phyloP scores from a whole-genome alignment of 352 stramenopile species.

The Pythium scleroteichum region DNA sequence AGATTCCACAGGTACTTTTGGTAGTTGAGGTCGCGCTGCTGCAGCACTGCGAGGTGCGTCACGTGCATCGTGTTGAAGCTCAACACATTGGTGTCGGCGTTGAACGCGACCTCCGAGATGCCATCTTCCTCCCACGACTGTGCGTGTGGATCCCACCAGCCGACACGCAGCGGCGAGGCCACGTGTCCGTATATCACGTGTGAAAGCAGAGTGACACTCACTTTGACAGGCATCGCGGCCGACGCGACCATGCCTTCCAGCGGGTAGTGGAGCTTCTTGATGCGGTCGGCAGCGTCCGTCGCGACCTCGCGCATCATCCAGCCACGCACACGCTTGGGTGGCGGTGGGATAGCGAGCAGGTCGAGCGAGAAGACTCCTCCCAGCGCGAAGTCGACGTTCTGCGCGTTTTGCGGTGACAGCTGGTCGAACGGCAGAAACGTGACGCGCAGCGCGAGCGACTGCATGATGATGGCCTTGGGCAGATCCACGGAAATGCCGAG shows the following conservation, averaged over 20 bases:
- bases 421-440: slow-evolving; percentile 66
- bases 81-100: slow-evolving; percentile 57
- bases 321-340: slow-evolving; percentile 64
- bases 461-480: slow-evolving; percentile 76
- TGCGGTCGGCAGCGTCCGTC: slow-evolving; percentile 38
- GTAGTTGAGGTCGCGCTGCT: slow-evolving; percentile 69
- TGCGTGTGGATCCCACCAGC: slow-evolving; percentile 60
- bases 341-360: slow-evolving; percentile 61
- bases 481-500: slow-evolving; percentile 67
- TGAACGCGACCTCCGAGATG: slow-evolving; percentile 61
- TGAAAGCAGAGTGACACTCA: slow-evolving; percentile 45
- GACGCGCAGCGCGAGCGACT: slow-evolving; percentile 70
- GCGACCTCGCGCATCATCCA: slow-evolving; percentile 80
- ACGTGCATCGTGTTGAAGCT: slow-evolving; percentile 79
- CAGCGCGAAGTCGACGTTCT: slow-evolving; percentile 48
- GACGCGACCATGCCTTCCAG: slow-evolving; percentile 75
- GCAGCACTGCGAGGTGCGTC: slow-evolving; percentile 67
- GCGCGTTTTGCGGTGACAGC: slow-evolving; percentile 29
- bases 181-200: slow-evolving; percentile 46
- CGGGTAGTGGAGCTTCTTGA: slow-evolving; percentile 70
- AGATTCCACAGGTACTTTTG: slow-evolving; percentile 65
- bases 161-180: slow-evolving; percentile 43
- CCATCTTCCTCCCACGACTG: slow-evolving; percentile 75
- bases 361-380: slow-evolving; percentile 71
- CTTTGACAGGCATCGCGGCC: slow-evolving; percentile 66